phyloP scores from a whole-genome alignment of 2,329 filamentous ascomycete genomes.

The Pyrenochaeta sp. region DNA sequence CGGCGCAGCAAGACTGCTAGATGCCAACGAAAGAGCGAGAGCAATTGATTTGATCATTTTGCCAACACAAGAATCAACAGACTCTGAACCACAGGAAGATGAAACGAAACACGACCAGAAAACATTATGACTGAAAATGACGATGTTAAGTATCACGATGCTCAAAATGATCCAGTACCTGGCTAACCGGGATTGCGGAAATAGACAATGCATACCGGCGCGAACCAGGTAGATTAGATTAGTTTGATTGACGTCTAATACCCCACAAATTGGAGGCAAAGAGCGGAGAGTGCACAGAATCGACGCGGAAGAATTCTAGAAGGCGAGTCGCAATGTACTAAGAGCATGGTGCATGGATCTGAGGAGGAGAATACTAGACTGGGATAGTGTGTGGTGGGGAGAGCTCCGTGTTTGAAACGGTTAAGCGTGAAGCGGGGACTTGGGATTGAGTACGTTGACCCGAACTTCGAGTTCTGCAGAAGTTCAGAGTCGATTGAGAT shows the following conservation, averaged over 20 bases:
- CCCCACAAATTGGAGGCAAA: slow-evolving; percentile 24
- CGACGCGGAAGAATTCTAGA: slow-evolving; percentile 29
- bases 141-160: slow-evolving; percentile 14
- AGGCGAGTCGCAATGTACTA: slow-evolving; percentile 5
- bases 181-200: slow-evolving; percentile 21
- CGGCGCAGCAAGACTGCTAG: slow-evolving; percentile 29
- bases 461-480: too few relatives aligned
- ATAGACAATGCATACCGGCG: slow-evolving; percentile 18
- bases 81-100: neutral
- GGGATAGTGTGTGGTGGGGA: neutral
- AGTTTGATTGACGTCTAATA: slow-evolving; percentile 28
- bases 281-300: slow-evolving; percentile 11
- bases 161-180: slow-evolving; percentile 17
- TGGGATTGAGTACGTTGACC: too few relatives aligned
- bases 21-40: slow-evolving; percentile 30
- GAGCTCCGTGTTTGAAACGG: neutral
- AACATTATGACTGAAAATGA: neutral
- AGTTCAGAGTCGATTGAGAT: too few relatives aligned
- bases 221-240: slow-evolving; percentile 36
- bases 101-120: slow-evolving; percentile 2
- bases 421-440: too few relatives aligned
- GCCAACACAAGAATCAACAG: neutral
- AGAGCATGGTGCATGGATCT: slow-evolving; percentile 3
- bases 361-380: slow-evolving; percentile 6
- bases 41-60: slow-evolving; percentile 32